Conservation (phyloP, 495 filamentous ascomycete genomes). For the Tuber umbilicatum region DNA sequence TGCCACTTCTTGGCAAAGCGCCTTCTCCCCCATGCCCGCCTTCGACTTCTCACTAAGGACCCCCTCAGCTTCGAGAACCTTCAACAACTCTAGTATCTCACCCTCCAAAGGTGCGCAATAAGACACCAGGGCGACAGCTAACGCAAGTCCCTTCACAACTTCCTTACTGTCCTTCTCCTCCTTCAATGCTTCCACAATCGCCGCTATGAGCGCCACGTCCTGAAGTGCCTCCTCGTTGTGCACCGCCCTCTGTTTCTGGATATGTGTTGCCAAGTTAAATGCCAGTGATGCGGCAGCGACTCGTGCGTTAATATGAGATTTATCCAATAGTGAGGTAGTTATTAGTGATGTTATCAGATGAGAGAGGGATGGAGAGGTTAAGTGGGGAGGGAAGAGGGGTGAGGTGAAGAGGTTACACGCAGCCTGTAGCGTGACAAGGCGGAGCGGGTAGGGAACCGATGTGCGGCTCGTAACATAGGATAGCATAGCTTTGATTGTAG, state of each 20-base stretch:
- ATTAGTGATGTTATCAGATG: slow-evolving; percentile 46
- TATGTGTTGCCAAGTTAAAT: slow-evolving; percentile 69
- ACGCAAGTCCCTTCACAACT: slow-evolving; percentile 62
- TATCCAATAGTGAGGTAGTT: slow-evolving; percentile 53
- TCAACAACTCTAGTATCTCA: slow-evolving; percentile 55
- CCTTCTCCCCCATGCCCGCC: slow-evolving; percentile 21
- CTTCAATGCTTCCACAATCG: slow-evolving; percentile 66
- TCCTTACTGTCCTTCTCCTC: slow-evolving; percentile 63
- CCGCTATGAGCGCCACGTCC: slow-evolving; percentile 65
- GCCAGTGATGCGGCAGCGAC: slow-evolving; percentile 75
- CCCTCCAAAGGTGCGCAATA: slow-evolving; percentile 64
- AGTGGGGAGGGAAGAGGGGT: slow-evolving; percentile 50
- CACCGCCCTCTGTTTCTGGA: slow-evolving; percentile 58
- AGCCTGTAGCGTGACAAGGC: slow-evolving; percentile 66
- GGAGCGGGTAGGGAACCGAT: slow-evolving; percentile 66
- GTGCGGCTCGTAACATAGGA: slow-evolving; percentile 49
- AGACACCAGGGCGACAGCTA: slow-evolving; percentile 64
- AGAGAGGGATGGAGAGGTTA: slow-evolving; percentile 43
- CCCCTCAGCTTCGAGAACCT: slow-evolving; percentile 25
- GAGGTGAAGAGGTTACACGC: slow-evolving; percentile 59
- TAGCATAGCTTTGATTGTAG: slow-evolving; percentile 60
- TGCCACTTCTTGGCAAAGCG: slow-evolving; percentile 32
- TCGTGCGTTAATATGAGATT: slow-evolving; percentile 51
- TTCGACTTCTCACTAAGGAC: slow-evolving; percentile 20
- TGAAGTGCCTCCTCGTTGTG: slow-evolving; percentile 58